Conservation (phyloP, 179 eudicot species). For the Spinacia oleracea region DNA sequence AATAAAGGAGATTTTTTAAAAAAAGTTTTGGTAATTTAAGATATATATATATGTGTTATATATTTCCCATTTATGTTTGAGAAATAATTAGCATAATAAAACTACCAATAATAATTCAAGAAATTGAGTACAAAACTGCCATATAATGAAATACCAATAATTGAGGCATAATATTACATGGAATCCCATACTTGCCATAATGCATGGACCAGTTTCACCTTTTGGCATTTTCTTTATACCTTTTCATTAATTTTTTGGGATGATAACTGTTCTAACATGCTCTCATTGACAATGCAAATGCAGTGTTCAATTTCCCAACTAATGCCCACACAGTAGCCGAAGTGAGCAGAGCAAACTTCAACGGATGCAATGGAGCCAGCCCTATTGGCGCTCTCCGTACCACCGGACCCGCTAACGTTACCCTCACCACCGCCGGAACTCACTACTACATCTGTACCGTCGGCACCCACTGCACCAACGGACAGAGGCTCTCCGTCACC, state of each 20-base stretch:
- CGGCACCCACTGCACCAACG: slow-evolving; percentile 39
- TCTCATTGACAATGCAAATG: background rate
- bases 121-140: background rate
- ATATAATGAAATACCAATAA: background rate
- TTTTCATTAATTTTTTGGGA: background rate
- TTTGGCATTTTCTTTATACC: background rate
- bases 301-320: slow-evolving; percentile 35
- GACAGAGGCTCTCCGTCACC: slow-evolving; percentile 49
- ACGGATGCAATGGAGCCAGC: slow-evolving; percentile 33
- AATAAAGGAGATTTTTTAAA: no score
- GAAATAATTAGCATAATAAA: no score
- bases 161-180: slow-evolving; percentile 2
- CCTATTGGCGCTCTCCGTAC: slow-evolving; percentile 22
- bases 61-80: no score
- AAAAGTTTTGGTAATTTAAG: no score
- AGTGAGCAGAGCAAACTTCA: slow-evolving; percentile 44
- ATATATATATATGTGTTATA: no score
- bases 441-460: slow-evolving; percentile 57
- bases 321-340: slow-evolving; percentile 50
- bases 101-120: background rate
- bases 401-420: slow-evolving; percentile 45
- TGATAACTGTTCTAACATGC: no score
- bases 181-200: slow-evolving; percentile 9
- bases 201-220: background rate
- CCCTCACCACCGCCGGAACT: slow-evolving; percentile 45